A percentile compares a stretch with the other conserved stretches of the same genome.
Conservation (phyloP, 257 asterid genomes). For the Penstemon davidsonii region DNA sequence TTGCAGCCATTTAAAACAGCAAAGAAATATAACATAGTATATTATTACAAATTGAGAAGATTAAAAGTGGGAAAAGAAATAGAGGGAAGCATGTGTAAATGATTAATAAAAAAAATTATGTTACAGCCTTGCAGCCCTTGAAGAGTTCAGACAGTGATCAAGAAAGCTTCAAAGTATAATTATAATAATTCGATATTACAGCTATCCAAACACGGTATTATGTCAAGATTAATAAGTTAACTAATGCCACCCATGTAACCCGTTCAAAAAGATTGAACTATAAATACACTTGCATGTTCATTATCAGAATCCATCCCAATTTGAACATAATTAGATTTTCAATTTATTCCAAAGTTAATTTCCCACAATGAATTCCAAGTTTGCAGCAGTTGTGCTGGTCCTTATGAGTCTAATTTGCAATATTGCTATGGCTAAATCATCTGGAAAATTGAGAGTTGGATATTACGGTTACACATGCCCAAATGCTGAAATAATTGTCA, state of each 20-base stretch:
- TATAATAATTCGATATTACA: neutral
- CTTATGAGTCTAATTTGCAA: slow-evolving; percentile 16
- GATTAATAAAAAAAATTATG: neutral
- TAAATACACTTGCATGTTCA: slow-evolving; percentile 20
- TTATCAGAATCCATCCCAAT: neutral
- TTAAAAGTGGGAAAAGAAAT: neutral
- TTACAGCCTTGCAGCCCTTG: neutral
- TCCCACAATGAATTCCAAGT: slow-evolving; percentile 25
- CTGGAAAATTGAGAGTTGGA: slow-evolving; percentile 35
- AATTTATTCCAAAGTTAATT: no score
- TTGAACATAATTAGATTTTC: neutral
- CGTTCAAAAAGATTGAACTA: slow-evolving; percentile 9
- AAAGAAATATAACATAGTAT: neutral
- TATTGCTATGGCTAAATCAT: slow-evolving; percentile 23
- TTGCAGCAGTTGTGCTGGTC: slow-evolving; percentile 25
- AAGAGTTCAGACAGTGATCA: slow-evolving; percentile 5
- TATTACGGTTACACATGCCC: slow-evolving; percentile 49
- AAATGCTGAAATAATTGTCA: slow-evolving; percentile 48
- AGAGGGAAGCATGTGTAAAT: neutral
- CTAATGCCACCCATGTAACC: slow-evolving; percentile 3
- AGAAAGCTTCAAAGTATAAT: slow-evolving; percentile 23
- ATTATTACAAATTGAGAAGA: neutral
- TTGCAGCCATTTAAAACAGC: slow-evolving; percentile 1
- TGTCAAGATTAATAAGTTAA: slow-evolving; percentile 15
- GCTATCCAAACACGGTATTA: slow-evolving; percentile 11